Evolutionary conservation across 2,329 filamentous ascomycete species (phyloP).

Genomic region (Furcasterigmium sp.): DNA sequence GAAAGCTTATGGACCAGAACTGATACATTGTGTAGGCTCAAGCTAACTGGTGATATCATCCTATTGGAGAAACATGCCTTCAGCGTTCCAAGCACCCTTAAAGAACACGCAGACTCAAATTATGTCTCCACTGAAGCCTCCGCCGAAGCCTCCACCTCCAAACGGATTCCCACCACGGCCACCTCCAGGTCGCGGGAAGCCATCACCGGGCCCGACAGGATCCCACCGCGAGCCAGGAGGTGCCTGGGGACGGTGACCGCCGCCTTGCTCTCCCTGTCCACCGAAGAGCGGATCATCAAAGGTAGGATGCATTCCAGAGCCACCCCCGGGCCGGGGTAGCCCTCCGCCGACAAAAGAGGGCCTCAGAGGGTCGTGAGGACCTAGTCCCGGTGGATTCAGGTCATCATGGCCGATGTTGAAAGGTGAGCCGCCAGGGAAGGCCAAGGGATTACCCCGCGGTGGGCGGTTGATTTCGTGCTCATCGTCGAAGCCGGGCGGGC

Average conservation of each 20-base stretch:
- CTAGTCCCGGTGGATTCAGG: slow-evolving; percentile 79
- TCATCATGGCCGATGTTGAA: slow-evolving; percentile 79
- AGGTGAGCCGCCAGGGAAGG: slow-evolving; percentile 44
- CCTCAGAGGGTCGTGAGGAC: slow-evolving; percentile 76
- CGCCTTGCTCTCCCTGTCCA: slow-evolving; percentile 41
- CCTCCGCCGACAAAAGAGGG: slow-evolving; percentile 59
- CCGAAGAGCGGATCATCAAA: slow-evolving; percentile 87
- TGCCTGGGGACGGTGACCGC: slow-evolving; percentile 61
- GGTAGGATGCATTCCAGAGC: slow-evolving; percentile 90
- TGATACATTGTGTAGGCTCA: no score
- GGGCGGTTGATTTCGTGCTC: slow-evolving; percentile 78
- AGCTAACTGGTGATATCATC: no score
- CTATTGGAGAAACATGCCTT: no score
- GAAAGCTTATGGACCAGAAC: no score
- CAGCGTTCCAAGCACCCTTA: no score
- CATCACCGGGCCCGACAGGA: slow-evolving; percentile 67
- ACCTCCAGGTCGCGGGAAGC: slow-evolving; percentile 37
- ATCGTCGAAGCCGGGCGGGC: slow-evolving; percentile 88
- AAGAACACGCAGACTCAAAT: slow-evolving; percentile 4
- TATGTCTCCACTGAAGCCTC: slow-evolving; percentile 25
- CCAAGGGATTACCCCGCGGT: slow-evolving; percentile 39
- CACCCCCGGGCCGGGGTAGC: slow-evolving; percentile 51
- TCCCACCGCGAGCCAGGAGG: slow-evolving; percentile 92
- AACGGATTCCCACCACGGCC: slow-evolving; percentile 31
- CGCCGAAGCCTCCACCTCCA: slow-evolving; percentile 27